Evolutionary conservation across 441 rosid genomes (phyloP).

Genomic region (Corymbia citriodora): DNA sequence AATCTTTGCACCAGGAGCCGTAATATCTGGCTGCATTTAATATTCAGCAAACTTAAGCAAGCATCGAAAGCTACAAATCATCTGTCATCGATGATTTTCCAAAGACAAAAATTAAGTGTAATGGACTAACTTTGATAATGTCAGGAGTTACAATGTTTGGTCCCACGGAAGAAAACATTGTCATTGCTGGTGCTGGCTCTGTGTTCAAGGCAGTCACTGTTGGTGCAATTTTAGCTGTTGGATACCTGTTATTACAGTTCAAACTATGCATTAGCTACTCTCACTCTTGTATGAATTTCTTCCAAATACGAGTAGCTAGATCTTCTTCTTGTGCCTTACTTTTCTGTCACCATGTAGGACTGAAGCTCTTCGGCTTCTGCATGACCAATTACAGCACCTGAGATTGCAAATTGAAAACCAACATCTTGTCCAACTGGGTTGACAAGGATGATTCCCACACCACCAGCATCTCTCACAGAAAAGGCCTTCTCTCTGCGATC

Average conservation of each 20-base stretch:
- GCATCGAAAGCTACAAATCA: not conserved
- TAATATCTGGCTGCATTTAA: slow-evolving; percentile 37
- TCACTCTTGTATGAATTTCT: not conserved
- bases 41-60: not conserved
- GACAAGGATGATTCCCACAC: slow-evolving; percentile 39
- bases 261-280: not conserved
- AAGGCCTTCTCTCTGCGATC: slow-evolving; percentile 18
- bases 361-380: slow-evolving; percentile 32
- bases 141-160: slow-evolving; percentile 36
- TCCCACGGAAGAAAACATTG: slow-evolving; percentile 41
- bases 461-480: slow-evolving; percentile 30
- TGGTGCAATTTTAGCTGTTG: slow-evolving; percentile 29
- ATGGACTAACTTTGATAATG: slow-evolving; percentile 29
- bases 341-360: slow-evolving; percentile 26
- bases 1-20: slow-evolving; percentile 44
- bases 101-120: not conserved
- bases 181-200: slow-evolving; percentile 37
- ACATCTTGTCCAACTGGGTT: slow-evolving; percentile 25
- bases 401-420: slow-evolving; percentile 35
- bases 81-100: not conserved
- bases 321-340: slow-evolving; percentile 14
- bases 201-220: slow-evolving; percentile 25
- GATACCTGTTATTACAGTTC: slow-evolving; percentile 17
- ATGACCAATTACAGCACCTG: slow-evolving; percentile 26
- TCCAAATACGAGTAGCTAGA: not conserved